Base-by-base conservation (phyloP, 768 basidiomycete genomes). In the Podaxis sp. region DNA sequence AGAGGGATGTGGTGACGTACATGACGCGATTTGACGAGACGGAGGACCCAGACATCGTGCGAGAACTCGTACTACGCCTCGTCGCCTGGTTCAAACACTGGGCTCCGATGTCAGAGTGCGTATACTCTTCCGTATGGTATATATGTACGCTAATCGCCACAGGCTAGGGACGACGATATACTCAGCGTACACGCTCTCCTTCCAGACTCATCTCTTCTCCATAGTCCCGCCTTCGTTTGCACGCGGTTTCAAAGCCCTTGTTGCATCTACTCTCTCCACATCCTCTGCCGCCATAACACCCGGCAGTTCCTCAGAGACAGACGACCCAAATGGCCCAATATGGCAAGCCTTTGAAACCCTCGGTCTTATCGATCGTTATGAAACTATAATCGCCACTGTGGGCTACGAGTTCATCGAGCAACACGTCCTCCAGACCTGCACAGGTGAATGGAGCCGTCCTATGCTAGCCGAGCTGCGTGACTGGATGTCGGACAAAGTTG, bases 361-460 rank as follows among this genome's bases (percentile, higher is more conserved):
- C 0, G 91, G 90, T 3, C 76, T 96, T 7, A 77, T 91, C 27
- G 90, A 92, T 62, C 86, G 92, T 28, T 93, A 90, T 68, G 93
- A 95, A 67, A 83, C 85, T 5, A 82, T 94, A 60, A 84, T 98
- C 28, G 86, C 90, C 18, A 86, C 85, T 53, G 88, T 95, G 3
- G 91, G 92, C 28, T 93, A 94, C 64, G 89, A 91, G 67, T 84
- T 87, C 65, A 95, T 99, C 63, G 92, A 95, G 68, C 70, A 76
- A 4, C 81, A 91, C 61, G 88, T 97, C 0, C 57, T 81, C 59
- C 78, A 79, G 61, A 84, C 82, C 2, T 93, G 90, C 68, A 73
- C 82, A 9, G 85, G 80, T 2, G 81, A 83, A 65, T 96, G 91
- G 91, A 81, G 80, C 36, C 81, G 77, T 53, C 82, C 84, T 5